These are phyloP conservation scores for Afroboletus lepidellus DNA, from an alignment of 1,284 basidiomycete genomes.

Conservation along the genomic window DNA sequence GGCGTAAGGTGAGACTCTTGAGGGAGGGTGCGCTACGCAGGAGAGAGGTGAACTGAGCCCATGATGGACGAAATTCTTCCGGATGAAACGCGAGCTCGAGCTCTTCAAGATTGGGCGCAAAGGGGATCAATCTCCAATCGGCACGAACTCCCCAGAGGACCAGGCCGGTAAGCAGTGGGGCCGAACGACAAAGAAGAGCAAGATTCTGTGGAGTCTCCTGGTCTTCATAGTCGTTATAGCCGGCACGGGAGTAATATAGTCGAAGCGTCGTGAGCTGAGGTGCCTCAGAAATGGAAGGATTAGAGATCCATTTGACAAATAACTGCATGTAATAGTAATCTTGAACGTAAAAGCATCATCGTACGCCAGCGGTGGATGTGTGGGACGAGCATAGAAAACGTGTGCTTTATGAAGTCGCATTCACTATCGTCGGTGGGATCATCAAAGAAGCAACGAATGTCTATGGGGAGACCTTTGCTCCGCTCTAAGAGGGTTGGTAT, in stretches of 20 bases:
- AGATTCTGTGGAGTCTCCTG: background rate
- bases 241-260: constrained; percentile 46
- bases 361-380: constrained; percentile 51
- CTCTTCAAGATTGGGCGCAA: background rate
- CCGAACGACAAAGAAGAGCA: background rate
- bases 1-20: background rate
- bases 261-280: background rate
- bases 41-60: background rate
- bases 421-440: background rate
- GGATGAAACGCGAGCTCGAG: background rate
- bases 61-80: background rate
- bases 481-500: constrained; percentile 22
- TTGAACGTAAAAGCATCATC: constrained; percentile 46
- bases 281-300: background rate
- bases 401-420: constrained; percentile 35
- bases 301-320: background rate
- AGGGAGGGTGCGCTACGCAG: background rate
- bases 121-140: background rate
- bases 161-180: background rate
- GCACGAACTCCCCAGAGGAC: background rate
- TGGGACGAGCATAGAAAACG: constrained; percentile 30
- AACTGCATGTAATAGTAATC: constrained; percentile 46
- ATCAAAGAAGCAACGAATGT: constrained; percentile 8
- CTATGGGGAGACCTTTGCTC: constrained; percentile 27
- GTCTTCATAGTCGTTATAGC: background rate